Evolutionary conservation across 441 rosid genomes (phyloP).

Genomic region (Eugenia klotzschiana): DNA sequence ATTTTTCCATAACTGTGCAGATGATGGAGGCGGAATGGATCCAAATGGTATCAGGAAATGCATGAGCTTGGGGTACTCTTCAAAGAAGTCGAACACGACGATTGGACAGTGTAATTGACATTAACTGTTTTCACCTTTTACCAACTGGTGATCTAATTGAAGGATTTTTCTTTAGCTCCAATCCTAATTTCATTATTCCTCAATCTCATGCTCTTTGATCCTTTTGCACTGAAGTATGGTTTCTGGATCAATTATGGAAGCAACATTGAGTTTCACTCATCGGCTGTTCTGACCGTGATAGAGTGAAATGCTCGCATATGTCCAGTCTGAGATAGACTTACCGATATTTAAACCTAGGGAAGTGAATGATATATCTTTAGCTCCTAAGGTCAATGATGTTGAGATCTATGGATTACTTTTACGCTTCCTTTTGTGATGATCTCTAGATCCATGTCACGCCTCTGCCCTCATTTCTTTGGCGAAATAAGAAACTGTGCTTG

Average conservation of each 20-base stretch:
- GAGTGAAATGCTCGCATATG: not conserved
- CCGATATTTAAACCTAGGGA: not conserved
- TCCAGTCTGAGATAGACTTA: not conserved
- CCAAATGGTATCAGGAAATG: slow-evolving; percentile 71
- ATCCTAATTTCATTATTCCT: not conserved
- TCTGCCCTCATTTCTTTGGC: not conserved
- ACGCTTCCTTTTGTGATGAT: not conserved
- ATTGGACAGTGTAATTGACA: slow-evolving; percentile 76
- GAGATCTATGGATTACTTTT: not conserved
- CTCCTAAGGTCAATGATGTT: not conserved
- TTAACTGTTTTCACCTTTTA: not conserved
- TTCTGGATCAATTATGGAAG: not conserved
- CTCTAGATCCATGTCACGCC: not conserved
- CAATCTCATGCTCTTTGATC: not conserved
- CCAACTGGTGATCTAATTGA: not conserved
- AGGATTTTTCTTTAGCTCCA: not conserved
- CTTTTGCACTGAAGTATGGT: not conserved
- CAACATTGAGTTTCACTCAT: not conserved
- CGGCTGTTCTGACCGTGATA: not conserved
- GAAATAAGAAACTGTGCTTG: not conserved
- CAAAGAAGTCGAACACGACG: slow-evolving; percentile 76
- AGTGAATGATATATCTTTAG: not conserved
- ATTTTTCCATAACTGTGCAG: slow-evolving; percentile 20
- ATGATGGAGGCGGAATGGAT: slow-evolving; percentile 95
- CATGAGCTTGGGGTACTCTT: slow-evolving; percentile 95